Evolutionary conservation across 306 rosid species (phyloP).

Genomic region (Dryas alaskensis): DNA sequence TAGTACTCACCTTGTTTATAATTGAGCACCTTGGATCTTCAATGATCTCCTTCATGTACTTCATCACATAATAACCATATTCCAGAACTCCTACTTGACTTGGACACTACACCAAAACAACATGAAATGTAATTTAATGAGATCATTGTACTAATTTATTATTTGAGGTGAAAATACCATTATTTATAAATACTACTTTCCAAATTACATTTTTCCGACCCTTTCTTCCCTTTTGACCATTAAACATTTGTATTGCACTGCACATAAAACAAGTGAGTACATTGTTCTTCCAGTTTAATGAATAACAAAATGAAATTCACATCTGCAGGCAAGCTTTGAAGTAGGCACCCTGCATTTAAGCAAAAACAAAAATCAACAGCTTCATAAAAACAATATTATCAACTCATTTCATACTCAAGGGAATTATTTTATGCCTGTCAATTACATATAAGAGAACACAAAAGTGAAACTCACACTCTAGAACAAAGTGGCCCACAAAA

Average conservation of each 20-base stretch:
- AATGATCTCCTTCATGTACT: background rate
- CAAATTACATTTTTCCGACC: background rate
- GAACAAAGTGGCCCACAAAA: background rate
- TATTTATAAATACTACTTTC: background rate
- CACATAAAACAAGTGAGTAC: too few relatives aligned
- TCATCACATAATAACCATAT: background rate
- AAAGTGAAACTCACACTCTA: background rate
- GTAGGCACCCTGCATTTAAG: slow-evolving; percentile 72
- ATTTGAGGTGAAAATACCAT: too few relatives aligned
- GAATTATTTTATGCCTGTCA: background rate
- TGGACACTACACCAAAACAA: too few relatives aligned
- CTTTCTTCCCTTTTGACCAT: background rate
- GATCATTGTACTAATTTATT: too few relatives aligned
- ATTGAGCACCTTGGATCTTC: background rate
- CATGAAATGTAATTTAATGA: too few relatives aligned
- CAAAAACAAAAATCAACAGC: slow-evolving; percentile 12
- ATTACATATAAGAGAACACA: background rate
- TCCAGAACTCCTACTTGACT: too few relatives aligned
- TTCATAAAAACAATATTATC: background rate
- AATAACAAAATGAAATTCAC: slow-evolving; percentile 19
- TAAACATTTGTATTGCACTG: background rate
- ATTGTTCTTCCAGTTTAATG: too few relatives aligned
- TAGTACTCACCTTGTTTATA: too few relatives aligned
- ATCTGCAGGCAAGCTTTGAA: slow-evolving; percentile 85
- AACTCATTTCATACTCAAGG: background rate